Conservation (phyloP, 306 rosid species). For the Comarum palustre region DNA sequence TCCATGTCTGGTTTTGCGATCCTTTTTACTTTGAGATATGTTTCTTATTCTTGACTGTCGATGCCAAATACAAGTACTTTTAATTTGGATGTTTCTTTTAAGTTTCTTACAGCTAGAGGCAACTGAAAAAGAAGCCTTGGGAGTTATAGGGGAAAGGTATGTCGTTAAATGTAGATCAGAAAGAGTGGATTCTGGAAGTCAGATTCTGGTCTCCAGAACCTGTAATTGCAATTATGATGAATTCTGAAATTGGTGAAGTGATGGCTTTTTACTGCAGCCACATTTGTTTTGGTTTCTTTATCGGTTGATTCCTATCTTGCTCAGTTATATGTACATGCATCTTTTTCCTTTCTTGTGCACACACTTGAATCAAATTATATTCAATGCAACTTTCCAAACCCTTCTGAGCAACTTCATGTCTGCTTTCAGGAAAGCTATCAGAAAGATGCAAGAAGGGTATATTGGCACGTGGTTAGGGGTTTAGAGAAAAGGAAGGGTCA, state of each 20-base stretch:
- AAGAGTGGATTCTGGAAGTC: conserved; percentile 9
- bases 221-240: conserved; percentile 12
- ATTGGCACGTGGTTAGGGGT: not conserved
- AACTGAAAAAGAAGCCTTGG: conserved; percentile 22
- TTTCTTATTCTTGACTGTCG: conserved; percentile 19
- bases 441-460: conserved; percentile 3
- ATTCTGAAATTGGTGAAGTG: conserved; percentile 18
- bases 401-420: not conserved
- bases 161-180: conserved; percentile 11
- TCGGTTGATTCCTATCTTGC: not conserved
- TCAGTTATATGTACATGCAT: not conserved
- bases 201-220: conserved; percentile 17
- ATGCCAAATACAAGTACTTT: conserved; percentile 21
- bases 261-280: conserved; percentile 16
- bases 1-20: conserved; percentile 15
- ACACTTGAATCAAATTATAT: not conserved
- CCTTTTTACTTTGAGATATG: not conserved
- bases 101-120: conserved; percentile 17
- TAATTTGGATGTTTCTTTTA: conserved; percentile 3
- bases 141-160: conserved; percentile 9
- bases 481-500: not conserved
- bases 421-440: conserved; percentile 1
- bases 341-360: not conserved
- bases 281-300: conserved; percentile 5
- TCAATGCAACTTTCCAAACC: not conserved